Evolutionary conservation across 164 flowering plant species (phyloP).

Genomic region (Stephania japonica): DNA sequence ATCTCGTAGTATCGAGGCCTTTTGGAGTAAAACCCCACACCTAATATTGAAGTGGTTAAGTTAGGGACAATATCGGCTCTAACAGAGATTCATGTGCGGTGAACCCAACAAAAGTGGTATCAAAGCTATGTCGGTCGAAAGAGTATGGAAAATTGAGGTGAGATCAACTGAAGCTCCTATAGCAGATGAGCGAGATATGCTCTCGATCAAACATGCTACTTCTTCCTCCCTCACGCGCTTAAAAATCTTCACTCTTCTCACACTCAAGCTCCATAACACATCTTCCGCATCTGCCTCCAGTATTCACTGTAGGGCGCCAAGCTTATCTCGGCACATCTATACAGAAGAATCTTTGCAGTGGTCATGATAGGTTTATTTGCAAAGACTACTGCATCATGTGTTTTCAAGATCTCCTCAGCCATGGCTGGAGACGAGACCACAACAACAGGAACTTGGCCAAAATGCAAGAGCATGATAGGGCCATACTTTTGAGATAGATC

Average conservation of each 20-base stretch:
- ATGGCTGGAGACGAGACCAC: constrained; percentile 23
- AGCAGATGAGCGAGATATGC: constrained; percentile 4
- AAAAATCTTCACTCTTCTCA: constrained; percentile 23
- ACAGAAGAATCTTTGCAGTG: constrained; percentile 10
- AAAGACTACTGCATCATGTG: constrained; percentile 18
- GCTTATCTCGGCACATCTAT: constrained; percentile 12
- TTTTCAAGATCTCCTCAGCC: constrained; percentile 18
- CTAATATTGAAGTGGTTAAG: too few species aligned
- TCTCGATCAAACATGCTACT: constrained; percentile 10
- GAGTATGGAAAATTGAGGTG: neutral
- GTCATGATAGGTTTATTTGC: constrained; percentile 13
- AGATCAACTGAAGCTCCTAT: constrained; percentile 2
- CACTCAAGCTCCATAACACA: constrained; percentile 21
- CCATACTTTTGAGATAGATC: constrained; percentile 15
- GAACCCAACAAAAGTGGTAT: too few species aligned
- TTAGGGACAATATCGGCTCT: too few species aligned
- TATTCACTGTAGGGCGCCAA: constrained; percentile 26
- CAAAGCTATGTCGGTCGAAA: constrained; percentile 6
- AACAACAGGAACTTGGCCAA: constrained; percentile 11
- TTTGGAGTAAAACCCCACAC: too few species aligned
- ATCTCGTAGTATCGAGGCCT: too few species aligned
- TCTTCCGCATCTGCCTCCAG: constrained; percentile 28
- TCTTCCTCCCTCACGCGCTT: constrained; percentile 19
- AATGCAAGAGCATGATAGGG: constrained; percentile 18
- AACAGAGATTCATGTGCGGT: too few species aligned